A percentile compares a stretch with the other conserved stretches of the same genome.
These are phyloP conservation scores for Agaricales sp. DNA, from an alignment of 1,284 basidiomycete genomes.

Conservation along the genomic window DNA sequence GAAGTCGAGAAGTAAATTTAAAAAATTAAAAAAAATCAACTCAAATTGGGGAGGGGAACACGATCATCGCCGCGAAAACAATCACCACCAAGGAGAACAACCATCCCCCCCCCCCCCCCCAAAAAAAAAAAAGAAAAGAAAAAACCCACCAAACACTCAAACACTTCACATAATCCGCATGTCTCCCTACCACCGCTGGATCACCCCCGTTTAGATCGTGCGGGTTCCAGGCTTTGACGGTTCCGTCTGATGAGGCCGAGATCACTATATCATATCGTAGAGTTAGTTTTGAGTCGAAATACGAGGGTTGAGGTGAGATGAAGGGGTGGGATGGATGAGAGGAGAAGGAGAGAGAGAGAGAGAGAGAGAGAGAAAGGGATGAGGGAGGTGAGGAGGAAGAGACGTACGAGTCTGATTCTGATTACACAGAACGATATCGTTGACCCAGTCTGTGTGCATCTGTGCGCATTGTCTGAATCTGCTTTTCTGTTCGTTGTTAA, in stretches of 20 bases:
- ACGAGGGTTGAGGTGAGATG: background rate
- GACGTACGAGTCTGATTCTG: conserved; percentile 76
- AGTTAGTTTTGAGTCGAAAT: background rate
- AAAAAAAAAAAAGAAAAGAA: too few relatives aligned
- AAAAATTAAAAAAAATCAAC: too few relatives aligned
- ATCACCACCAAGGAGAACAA: too few relatives aligned
- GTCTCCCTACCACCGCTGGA: conserved; percentile 73
- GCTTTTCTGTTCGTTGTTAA: too few relatives aligned
- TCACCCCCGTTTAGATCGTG: conserved; percentile 48
- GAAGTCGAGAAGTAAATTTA: too few relatives aligned
- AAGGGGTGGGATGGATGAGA: too few relatives aligned
- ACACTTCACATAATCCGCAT: conserved; percentile 88
- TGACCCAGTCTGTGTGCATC: conserved; percentile 92
- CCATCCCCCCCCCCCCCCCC: too few relatives aligned
- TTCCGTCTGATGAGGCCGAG: conserved; percentile 93
- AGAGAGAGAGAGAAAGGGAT: conserved; percentile 90
- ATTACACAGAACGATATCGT: conserved; percentile 90
- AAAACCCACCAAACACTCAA: conserved; percentile 58
- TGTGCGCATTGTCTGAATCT: conserved; percentile 79
- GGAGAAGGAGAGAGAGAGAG: conserved; percentile 72
- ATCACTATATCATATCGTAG: conserved; percentile 43
- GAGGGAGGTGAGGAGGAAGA: conserved; percentile 45
- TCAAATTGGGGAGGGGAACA: too few relatives aligned
- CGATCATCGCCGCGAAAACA: too few relatives aligned
- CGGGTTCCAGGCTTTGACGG: conserved; percentile 90